These are phyloP conservation scores for Barnettozyma populi DNA, from an alignment of 805 yeast genomes.

Conservation along the genomic window DNA sequence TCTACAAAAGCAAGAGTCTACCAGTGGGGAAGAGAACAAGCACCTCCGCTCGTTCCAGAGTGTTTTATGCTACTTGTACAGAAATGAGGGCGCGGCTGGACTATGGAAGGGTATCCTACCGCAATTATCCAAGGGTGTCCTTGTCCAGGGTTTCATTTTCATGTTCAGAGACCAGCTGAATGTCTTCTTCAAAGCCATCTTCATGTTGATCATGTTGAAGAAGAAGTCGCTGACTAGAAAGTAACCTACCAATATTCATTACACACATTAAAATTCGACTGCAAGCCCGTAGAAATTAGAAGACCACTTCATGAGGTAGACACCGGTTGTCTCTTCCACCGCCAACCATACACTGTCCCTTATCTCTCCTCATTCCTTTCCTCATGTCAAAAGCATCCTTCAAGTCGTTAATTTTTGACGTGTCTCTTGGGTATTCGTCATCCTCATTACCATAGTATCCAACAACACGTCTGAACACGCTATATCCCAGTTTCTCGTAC, in stretches of 20 bases:
- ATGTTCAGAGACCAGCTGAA: slow-evolving; percentile 48
- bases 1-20: slow-evolving; percentile 46
- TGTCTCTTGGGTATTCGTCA: slow-evolving; percentile 30
- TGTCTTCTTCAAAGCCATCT: slow-evolving; percentile 16
- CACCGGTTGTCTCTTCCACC: slow-evolving; percentile 59
- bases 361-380: slow-evolving; percentile 54
- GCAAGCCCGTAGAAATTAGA: slow-evolving; percentile 27
- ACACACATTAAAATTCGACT: background rate
- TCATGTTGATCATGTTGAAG: slow-evolving; percentile 1
- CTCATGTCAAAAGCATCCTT: slow-evolving; percentile 90
- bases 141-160: slow-evolving; percentile 80
- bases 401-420: slow-evolving; percentile 51
- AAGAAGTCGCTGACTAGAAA: background rate
- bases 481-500: slow-evolving; percentile 83
- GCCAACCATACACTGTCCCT: slow-evolving; percentile 43
- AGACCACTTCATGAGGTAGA: slow-evolving; percentile 60
- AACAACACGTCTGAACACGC: slow-evolving; percentile 78
- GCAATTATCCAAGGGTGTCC: slow-evolving; percentile 72
- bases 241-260: background rate
- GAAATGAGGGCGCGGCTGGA: slow-evolving; percentile 57
- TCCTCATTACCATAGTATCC: slow-evolving; percentile 73
- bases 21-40: slow-evolving; percentile 25
- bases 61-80: slow-evolving; percentile 54
- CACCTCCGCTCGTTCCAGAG: slow-evolving; percentile 54
- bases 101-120: slow-evolving; percentile 80